Percentiles rank a stretch among this genome's conserved stretches.
phyloP scores from a whole-genome alignment of 768 basidiomycete species.

The Punctularia strigosozonata region DNA sequence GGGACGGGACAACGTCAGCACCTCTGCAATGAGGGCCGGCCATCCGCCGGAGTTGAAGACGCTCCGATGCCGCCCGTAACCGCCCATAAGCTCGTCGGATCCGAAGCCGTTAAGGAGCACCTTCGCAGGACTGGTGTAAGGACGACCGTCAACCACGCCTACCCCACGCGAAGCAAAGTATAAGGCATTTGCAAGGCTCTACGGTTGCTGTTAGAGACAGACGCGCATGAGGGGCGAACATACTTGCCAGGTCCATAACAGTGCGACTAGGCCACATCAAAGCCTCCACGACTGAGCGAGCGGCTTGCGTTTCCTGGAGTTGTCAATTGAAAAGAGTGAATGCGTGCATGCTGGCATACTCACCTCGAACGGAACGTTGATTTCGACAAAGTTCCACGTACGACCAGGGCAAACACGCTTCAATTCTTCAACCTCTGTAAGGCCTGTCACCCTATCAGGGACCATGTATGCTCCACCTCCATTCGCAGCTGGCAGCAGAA shows the following conservation, averaged over 20 bases:
- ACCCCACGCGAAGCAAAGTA: slow-evolving; percentile 84
- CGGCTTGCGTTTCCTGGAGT: slow-evolving; percentile 52
- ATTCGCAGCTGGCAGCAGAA: not conserved
- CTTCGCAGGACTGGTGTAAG: slow-evolving; percentile 64
- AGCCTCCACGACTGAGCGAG: slow-evolving; percentile 43
- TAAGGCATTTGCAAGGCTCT: slow-evolving; percentile 88
- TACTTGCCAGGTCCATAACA: slow-evolving; percentile 81
- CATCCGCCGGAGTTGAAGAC: slow-evolving; percentile 61
- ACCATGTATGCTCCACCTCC: slow-evolving; percentile 62
- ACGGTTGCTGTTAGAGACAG: not conserved
- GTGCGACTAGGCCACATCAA: slow-evolving; percentile 73
- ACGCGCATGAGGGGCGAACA: too few species aligned
- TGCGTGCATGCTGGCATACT: slow-evolving; percentile 5
- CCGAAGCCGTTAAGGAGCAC: slow-evolving; percentile 88
- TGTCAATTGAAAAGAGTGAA: slow-evolving; percentile 1
- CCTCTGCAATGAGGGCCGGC: slow-evolving; percentile 73
- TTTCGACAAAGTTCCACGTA: slow-evolving; percentile 86
- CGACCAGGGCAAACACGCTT: slow-evolving; percentile 64
- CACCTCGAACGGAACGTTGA: slow-evolving; percentile 76
- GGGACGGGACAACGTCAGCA: slow-evolving; percentile 16
- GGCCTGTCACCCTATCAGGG: slow-evolving; percentile 80
- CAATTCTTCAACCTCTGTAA: slow-evolving; percentile 70
- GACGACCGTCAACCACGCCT: slow-evolving; percentile 40
- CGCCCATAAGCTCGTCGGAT: slow-evolving; percentile 91
- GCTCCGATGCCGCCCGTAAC: slow-evolving; percentile 81